phyloP scores from a whole-genome alignment of 2,329 filamentous ascomycete genomes.

The Talaromyces sp. region DNA sequence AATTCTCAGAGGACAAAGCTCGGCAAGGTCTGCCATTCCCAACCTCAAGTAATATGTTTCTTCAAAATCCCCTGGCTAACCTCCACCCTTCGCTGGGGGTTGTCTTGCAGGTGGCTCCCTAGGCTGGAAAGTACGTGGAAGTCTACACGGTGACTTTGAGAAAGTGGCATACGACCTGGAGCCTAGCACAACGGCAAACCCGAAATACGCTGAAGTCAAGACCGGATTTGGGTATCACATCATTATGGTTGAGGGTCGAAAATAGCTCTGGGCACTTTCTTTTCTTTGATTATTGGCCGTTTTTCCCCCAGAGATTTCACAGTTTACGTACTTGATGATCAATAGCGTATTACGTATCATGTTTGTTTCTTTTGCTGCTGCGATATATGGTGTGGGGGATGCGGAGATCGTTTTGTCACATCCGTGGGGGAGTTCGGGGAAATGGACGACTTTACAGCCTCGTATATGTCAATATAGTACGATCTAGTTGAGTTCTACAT shows the following conservation, averaged over 20 bases:
- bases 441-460: not conserved
- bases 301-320: not conserved
- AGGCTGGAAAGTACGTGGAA: slow-evolving; percentile 61
- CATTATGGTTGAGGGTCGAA: slow-evolving; percentile 64
- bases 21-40: slow-evolving; percentile 45
- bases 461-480: not conserved
- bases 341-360: not conserved
- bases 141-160: slow-evolving; percentile 57
- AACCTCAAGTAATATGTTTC: not conserved
- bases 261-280: slow-evolving; percentile 36
- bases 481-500: not conserved
- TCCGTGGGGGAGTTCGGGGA: not conserved
- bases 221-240: slow-evolving; percentile 66
- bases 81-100: not conserved
- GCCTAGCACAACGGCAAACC: slow-evolving; percentile 57
- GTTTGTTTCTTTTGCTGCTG: not conserved
- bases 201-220: slow-evolving; percentile 61
- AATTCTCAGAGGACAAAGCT: slow-evolving; percentile 65
- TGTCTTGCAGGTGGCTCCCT: slow-evolving; percentile 52
- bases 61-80: not conserved
- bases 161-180: slow-evolving; percentile 61
- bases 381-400: not conserved
- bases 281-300: not conserved
- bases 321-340: not conserved
- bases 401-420: not conserved